Evolutionary conservation across 2,329 filamentous ascomycete genomes (phyloP).

Genomic region (Arthrobotrys sinensis): DNA sequence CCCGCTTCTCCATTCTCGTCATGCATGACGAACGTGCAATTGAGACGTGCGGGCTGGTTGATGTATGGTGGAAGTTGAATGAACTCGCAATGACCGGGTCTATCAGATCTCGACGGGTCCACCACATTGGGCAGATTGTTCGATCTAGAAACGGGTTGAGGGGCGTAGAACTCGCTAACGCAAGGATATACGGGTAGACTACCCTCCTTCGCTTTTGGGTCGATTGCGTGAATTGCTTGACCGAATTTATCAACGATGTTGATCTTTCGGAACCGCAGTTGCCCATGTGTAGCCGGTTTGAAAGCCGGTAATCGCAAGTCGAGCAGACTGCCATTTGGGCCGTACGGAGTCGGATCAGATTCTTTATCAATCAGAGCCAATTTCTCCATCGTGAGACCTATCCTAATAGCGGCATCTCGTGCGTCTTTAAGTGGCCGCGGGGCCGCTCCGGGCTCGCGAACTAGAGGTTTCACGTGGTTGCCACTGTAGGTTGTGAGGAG

Average conservation of each 20-base stretch:
- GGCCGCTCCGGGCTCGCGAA: conserved; percentile 56
- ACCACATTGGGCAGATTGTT: conserved; percentile 64
- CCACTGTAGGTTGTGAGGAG: conserved; percentile 67
- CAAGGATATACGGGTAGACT: conserved; percentile 65
- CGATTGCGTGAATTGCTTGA: conserved; percentile 67
- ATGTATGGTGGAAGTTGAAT: conserved; percentile 69
- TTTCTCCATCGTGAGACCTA: conserved; percentile 29
- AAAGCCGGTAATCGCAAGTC: conserved; percentile 61
- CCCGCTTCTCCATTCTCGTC: conserved; percentile 4
- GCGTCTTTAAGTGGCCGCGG: conserved; percentile 48
- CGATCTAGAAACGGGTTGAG: conserved; percentile 59
- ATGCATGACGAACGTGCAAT: conserved; percentile 66
- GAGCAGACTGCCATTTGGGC: conserved; percentile 62
- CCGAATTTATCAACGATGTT: conserved; percentile 72
- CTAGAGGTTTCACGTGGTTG: conserved; percentile 68
- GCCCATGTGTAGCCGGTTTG: conserved; percentile 69
- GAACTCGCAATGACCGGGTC: conserved; percentile 65
- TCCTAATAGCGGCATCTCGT: conserved; percentile 41
- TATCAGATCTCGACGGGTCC: conserved; percentile 39
- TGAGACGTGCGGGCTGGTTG: conserved; percentile 68
- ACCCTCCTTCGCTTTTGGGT: conserved; percentile 60
- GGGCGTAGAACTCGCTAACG: conserved; percentile 67
- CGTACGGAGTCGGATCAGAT: conserved; percentile 67
- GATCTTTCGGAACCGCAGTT: conserved; percentile 70
- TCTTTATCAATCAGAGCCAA: conserved; percentile 65